Evolutionary conservation across 2,329 filamentous ascomycete genomes (phyloP), one percentile per base, ranked within the genome.

Genomic region (Escovopsis sp.): DNA sequence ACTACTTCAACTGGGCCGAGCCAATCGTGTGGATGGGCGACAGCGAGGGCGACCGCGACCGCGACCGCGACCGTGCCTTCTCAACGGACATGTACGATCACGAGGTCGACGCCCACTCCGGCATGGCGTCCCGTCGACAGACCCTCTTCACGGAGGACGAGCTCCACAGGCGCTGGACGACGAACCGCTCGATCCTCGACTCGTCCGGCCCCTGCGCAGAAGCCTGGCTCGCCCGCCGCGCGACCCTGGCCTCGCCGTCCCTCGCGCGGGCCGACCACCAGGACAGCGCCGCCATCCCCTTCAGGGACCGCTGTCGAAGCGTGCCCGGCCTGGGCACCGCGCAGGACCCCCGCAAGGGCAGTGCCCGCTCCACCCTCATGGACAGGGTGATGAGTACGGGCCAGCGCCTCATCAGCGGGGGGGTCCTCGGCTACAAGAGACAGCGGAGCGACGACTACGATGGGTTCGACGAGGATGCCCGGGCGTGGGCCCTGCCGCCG

Each of bases 41-140:
- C 3, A 26, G 47, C 15, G 46, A 42, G 4, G 28, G 34, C n/a
- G 8, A 26, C 10, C 19, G 36, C 11, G 36, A 43, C 1, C 41
- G 49, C 4, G 49, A 52, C 4, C 34, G 53, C 53, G 3, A 45
- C 40, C 18, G 26, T 40, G 12, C 28, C 43, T 4, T 32, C 42
- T 9, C 35, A 41, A 12, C 44, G 47, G n/a, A 43, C 10, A 30
- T 56, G 36, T 59, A 61, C 26, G 45, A 44, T n/a, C 48, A 51
- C 12, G 59, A 56, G 1, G 48, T 61, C 4, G 59, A 63, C 46
- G 56, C 59, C 4, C 58, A 53, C 34, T 43, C 41, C 33, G 53
- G 52, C 3, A 45, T 40, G 15, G 23, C 41, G 12, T 32, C 43
- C 4, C 33, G 42, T 7, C 35, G 42, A 12, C 44, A 48, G n/a